These are phyloP conservation scores for Thermothielavioides terrestris DNA, from an alignment of 495 filamentous ascomycete species.

Conservation along the genomic window DNA sequence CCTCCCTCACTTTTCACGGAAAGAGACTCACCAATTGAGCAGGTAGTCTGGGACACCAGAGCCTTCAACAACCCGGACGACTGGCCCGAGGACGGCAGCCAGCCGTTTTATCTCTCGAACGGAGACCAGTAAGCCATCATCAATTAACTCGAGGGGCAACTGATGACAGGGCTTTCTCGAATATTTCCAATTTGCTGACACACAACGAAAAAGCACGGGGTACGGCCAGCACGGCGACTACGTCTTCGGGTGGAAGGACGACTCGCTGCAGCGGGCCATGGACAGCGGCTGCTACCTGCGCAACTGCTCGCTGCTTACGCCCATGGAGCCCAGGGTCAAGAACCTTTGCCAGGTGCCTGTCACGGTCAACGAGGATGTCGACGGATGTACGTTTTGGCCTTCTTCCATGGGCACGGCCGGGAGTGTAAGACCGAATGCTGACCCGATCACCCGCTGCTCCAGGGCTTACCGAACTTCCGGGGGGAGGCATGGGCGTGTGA, in stretches of 20 bases:
- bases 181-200: too few relatives aligned
- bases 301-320: conserved; percentile 25
- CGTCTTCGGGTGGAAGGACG: conserved; percentile 37
- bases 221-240: conserved; percentile 39
- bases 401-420: too few relatives aligned
- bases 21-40: not conserved
- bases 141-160: not conserved
- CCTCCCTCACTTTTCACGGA: too few relatives aligned
- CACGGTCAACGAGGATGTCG: conserved; percentile 28
- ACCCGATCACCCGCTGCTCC: not conserved
- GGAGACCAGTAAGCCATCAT: conserved; percentile 18
- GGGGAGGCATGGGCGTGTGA: not conserved
- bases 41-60: conserved; percentile 27
- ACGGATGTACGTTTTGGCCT: conserved; percentile 29
- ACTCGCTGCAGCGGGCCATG: conserved; percentile 36
- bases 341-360: conserved; percentile 30
- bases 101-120: conserved; percentile 32
- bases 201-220: conserved; percentile 24
- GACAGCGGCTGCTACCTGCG: conserved; percentile 31
- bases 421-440: too few relatives aligned
- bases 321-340: conserved; percentile 22
- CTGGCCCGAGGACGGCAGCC: conserved; percentile 34
- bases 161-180: too few relatives aligned
- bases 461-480: conserved; percentile 7
- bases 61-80: conserved; percentile 32